These are phyloP conservation scores for Cyamopsis tetragonoloba DNA, from an alignment of 306 rosid genomes.

Conservation along the genomic window DNA sequence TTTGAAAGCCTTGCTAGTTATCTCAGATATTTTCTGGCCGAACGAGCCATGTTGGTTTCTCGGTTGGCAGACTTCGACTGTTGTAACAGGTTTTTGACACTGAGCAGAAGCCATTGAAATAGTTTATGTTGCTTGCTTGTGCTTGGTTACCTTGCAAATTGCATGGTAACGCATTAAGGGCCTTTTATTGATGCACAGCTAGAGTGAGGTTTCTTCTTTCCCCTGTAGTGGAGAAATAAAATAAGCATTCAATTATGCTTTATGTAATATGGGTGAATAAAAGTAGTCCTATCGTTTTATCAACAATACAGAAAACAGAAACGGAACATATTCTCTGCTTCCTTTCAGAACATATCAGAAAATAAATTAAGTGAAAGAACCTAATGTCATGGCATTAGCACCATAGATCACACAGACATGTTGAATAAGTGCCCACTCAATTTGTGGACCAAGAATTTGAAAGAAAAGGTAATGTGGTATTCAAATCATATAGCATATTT, in stretches of 20 bases:
- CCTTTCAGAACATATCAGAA: background rate
- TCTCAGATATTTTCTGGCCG: conserved; percentile 37
- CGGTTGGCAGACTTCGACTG: conserved; percentile 32
- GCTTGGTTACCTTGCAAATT: conserved; percentile 16
- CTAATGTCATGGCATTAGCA: conserved; percentile 25
- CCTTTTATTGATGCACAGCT: conserved; percentile 29
- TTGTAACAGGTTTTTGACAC: conserved; percentile 27
- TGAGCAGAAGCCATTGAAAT: conserved; percentile 49
- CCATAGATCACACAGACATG: background rate
- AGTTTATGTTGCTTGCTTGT: conserved; percentile 4
- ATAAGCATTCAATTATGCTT: conserved; percentile 24
- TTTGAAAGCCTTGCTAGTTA: conserved; percentile 38
- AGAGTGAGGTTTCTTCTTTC: conserved; percentile 8
- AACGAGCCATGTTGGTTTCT: conserved; percentile 38
- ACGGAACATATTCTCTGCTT: conserved; percentile 32
- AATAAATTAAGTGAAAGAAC: conserved; percentile 21
- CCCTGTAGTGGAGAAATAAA: conserved; percentile 26
- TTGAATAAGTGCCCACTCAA: conserved; percentile 32
- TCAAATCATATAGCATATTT: background rate
- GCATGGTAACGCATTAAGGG: conserved; percentile 6
- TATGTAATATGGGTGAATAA: conserved; percentile 20
- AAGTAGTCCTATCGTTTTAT: conserved; percentile 16
- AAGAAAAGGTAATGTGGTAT: background rate
- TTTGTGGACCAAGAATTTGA: conserved; percentile 15
- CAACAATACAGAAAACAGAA: background rate